Base-by-base conservation (phyloP, 2,329 filamentous ascomycete genomes). In the Furcasterigmium furcatum region DNA sequence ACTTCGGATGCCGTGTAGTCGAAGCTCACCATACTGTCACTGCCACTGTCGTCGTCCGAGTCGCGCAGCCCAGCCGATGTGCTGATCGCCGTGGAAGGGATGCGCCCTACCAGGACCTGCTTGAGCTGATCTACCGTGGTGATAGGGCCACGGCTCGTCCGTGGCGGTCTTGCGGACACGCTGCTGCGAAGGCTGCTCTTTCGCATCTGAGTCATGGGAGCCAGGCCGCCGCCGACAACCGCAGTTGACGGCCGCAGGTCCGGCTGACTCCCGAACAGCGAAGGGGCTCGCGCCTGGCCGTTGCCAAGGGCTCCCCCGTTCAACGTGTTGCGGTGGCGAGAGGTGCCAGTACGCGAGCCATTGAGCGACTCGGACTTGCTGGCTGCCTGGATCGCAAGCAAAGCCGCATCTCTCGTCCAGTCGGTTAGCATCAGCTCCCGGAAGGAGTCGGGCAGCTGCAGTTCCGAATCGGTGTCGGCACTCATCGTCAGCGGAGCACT, bases 341-440 rank as follows among this genome's bases (percentile, higher is more conserved):
- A 75, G 10, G 80, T 87, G 35, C 80, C 85, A 2, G 79, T 76
- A 51, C 80, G 82, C 3, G 90, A 95, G 19, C 89, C 90, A 44
- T 74, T 87, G 45, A 95, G 70, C 4, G 90, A 95, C 12, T 80
- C 79, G 1, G 87, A 81, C 55, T 85, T 88, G 55, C 84, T 84
- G 41, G 75, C 79, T 45, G 87, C 81, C 48, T 87, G 82, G 41
- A 88, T 76, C 30, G 80, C 74, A 10, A 84, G 79, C 43, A 94
- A 70, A 25, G 87, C 87, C 13, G 73, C 68, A 19, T 95, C 91
- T 58, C 84, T 84, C 32, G 82, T 86, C 92, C 92, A 96, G 40
- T 88, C 80, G 18, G 79, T 73, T 46, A 90, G 70, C 79, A 96
- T 88, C 53, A 88, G 79, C 50, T 94, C 88, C 52, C 78, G 82